A percentile compares a stretch with the other conserved stretches of the same genome.
Evolutionary conservation across 1,284 basidiomycete genomes (phyloP).

Genomic region (Pseudozyma hubeiensis): DNA sequence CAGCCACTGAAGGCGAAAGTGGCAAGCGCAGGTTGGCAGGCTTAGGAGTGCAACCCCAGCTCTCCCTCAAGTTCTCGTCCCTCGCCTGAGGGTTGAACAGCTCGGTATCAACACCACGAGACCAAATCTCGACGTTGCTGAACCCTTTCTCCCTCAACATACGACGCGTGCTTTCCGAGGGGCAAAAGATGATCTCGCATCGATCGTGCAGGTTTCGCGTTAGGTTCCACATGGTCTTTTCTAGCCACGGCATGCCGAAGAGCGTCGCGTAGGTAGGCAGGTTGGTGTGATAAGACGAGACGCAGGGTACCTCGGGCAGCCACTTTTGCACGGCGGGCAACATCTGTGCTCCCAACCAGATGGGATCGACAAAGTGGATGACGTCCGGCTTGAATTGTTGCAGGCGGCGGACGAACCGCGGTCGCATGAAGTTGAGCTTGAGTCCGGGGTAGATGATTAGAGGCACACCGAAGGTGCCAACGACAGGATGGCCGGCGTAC

Average conservation of each 20-base stretch:
- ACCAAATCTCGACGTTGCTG: slow-evolving; percentile 73
- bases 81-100: slow-evolving; percentile 69
- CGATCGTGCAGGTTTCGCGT: slow-evolving; percentile 61
- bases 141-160: slow-evolving; percentile 72
- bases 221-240: slow-evolving; percentile 70
- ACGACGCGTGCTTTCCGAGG: slow-evolving; percentile 72
- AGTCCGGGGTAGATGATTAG: slow-evolving; percentile 73
- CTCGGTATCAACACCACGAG: slow-evolving; percentile 67
- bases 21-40: slow-evolving; percentile 60
- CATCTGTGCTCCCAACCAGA: slow-evolving; percentile 73
- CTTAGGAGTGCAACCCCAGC: slow-evolving; percentile 70
- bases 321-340: slow-evolving; percentile 66
- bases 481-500: slow-evolving; percentile 73
- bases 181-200: slow-evolving; percentile 72
- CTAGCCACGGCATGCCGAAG: slow-evolving; percentile 73
- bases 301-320: slow-evolving; percentile 71
- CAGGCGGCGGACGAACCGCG: slow-evolving; percentile 72
- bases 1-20: slow-evolving; percentile 55
- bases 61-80: slow-evolving; percentile 69
- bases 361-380: slow-evolving; percentile 71
- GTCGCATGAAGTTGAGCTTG: slow-evolving; percentile 74
- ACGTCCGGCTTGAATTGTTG: slow-evolving; percentile 73
- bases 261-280: slow-evolving; percentile 73
- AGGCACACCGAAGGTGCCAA: slow-evolving; percentile 74
- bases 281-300: slow-evolving; percentile 74